Evolutionary conservation across 2,329 filamentous ascomycete species (phyloP).

Genomic region (Ophiostoma himal-ulmi): DNA sequence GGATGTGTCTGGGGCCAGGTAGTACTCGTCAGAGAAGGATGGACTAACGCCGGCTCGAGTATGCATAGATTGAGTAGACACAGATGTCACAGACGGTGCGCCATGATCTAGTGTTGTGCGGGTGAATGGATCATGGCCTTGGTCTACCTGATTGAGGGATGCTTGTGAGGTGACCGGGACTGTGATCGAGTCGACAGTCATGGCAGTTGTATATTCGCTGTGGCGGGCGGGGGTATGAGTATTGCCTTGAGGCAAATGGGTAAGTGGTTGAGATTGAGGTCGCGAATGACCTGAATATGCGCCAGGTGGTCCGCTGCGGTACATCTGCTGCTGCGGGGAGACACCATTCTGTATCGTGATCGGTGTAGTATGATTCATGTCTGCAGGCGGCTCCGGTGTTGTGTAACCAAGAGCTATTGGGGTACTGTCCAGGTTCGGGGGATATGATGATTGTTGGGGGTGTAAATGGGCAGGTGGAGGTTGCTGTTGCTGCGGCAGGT

Average conservation of each 20-base stretch:
- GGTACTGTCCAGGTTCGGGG: background rate
- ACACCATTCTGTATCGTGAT: background rate
- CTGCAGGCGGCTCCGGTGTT: background rate
- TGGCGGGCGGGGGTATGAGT: background rate
- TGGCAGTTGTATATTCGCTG: background rate
- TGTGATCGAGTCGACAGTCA: background rate
- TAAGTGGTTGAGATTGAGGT: background rate
- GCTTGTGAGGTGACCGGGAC: background rate
- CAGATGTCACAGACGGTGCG: background rate
- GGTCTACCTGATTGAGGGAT: background rate
- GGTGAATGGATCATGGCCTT: background rate
- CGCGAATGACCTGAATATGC: background rate
- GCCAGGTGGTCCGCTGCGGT: background rate
- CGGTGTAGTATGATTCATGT: background rate
- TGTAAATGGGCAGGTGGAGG: background rate
- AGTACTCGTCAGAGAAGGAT: conserved; percentile 21
- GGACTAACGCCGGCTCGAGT: conserved; percentile 7
- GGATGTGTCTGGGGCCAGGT: conserved; percentile 15
- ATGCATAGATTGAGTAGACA: background rate
- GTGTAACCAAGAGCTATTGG: background rate
- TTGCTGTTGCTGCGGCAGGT: background rate
- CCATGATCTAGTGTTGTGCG: background rate
- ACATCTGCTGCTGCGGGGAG: background rate
- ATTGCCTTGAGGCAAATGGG: background rate
- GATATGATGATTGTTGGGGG: background rate